Evolutionary conservation across 2,329 filamentous ascomycete species (phyloP).

Genomic region (Calonectria multiphialidica): DNA sequence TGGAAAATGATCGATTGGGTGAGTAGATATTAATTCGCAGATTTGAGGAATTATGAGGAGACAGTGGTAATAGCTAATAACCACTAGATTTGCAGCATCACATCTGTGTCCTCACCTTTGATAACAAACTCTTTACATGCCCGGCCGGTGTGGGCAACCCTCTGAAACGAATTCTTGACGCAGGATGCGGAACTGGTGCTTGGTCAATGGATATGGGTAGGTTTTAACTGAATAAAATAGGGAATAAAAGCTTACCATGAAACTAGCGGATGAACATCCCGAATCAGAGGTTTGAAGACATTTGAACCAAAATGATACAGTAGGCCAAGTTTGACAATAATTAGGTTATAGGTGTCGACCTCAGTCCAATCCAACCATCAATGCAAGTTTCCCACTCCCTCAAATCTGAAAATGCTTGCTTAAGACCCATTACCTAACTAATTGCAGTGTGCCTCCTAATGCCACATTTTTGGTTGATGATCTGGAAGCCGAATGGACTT

Average conservation of each 20-base stretch:
- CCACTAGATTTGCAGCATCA: slow-evolving; percentile 15
- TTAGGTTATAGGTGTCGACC: slow-evolving; percentile 16
- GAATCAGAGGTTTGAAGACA: not conserved
- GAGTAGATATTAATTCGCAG: not conserved
- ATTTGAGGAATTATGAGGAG: not conserved
- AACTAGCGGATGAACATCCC: slow-evolving; percentile 18
- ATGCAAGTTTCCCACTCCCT: not conserved
- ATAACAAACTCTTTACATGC: slow-evolving; percentile 11
- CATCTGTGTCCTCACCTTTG: slow-evolving; percentile 10
- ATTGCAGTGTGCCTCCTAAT: not conserved
- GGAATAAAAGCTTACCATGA: not conserved
- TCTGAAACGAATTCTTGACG: slow-evolving; percentile 7
- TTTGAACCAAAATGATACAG: not conserved
- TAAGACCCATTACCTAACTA: not conserved
- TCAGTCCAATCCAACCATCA: slow-evolving; percentile 18
- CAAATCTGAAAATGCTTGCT: not conserved
- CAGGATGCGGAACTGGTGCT: slow-evolving; percentile 11
- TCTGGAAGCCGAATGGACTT: slow-evolving; percentile 13
- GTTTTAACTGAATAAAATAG: not conserved
- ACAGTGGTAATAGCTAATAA: too few relatives aligned
- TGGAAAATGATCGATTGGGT: slow-evolving; percentile 16
- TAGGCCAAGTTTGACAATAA: not conserved
- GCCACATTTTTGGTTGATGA: slow-evolving; percentile 6
- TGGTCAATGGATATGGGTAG: slow-evolving; percentile 17
- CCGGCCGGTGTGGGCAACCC: slow-evolving; percentile 3